Percentiles rank a stretch among this genome's conserved stretches.
These are phyloP conservation scores for Cinnamomum chago DNA, from an alignment of 164 flowering plant species.

Conservation along the genomic window DNA sequence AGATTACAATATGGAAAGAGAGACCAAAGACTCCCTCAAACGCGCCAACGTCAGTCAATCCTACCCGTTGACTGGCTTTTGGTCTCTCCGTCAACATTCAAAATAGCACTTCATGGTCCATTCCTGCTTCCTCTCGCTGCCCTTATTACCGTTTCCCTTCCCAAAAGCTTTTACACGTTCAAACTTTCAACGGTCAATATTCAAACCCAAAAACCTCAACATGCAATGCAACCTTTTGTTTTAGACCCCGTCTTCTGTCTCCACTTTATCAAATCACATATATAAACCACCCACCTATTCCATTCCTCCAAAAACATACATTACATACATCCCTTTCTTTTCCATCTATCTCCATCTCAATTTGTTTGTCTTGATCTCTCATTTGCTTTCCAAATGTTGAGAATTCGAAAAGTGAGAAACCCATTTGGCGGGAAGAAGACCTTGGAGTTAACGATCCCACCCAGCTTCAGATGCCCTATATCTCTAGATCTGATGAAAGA, in stretches of 20 bases:
- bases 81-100: slow-evolving; percentile 8
- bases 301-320: background rate
- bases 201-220: slow-evolving; percentile 12
- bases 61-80: background rate
- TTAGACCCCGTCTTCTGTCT: background rate
- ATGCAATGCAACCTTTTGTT: background rate
- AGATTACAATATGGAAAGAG: background rate
- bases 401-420: slow-evolving; percentile 26
- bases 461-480: slow-evolving; percentile 73
- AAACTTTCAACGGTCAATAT: slow-evolving; percentile 42
- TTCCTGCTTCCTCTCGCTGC: background rate
- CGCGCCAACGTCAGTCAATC: background rate
- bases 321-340: background rate
- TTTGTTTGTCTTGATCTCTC: background rate
- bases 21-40: background rate
- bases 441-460: slow-evolving; percentile 46
- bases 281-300: too few relatives aligned
- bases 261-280: background rate
- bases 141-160: slow-evolving; percentile 1
- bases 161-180: slow-evolving; percentile 9
- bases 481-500: slow-evolving; percentile 87
- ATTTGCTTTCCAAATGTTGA: slow-evolving; percentile 28
- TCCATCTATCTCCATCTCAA: background rate
- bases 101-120: background rate
- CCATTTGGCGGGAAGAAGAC: slow-evolving; percentile 17